phyloP scores from a whole-genome alignment of 768 basidiomycete genomes.

The Podaxis carcinomalis region DNA sequence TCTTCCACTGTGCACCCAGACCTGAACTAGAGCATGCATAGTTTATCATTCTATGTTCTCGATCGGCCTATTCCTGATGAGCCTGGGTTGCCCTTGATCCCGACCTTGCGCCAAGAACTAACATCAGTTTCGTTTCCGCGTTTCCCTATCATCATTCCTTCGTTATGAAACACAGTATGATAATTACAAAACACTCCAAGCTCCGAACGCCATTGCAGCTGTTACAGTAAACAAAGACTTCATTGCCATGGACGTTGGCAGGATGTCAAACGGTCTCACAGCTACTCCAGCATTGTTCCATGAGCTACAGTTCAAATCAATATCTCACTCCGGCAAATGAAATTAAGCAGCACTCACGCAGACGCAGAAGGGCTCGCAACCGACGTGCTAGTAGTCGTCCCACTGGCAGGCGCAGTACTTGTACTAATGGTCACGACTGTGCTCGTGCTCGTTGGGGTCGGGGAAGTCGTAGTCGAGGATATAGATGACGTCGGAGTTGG shows the following conservation, averaged over 20 bases:
- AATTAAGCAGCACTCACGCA: background rate
- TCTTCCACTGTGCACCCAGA: conserved; percentile 3
- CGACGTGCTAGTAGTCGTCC: background rate
- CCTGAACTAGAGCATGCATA: background rate
- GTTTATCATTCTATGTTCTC: background rate
- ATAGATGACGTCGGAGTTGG: background rate
- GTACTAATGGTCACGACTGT: background rate
- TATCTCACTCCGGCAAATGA: background rate
- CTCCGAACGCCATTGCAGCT: background rate
- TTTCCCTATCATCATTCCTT: background rate
- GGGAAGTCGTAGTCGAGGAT: too few species aligned
- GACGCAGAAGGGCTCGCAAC: background rate
- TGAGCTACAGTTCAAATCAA: background rate
- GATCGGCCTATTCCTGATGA: background rate
- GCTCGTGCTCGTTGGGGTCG: background rate
- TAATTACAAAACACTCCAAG: conserved; percentile 5
- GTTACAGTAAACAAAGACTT: background rate
- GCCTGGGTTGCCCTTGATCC: background rate
- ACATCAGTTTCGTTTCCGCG: conserved; percentile 1
- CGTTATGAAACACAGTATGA: background rate
- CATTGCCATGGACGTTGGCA: background rate
- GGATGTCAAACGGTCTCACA: background rate
- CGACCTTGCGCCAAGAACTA: background rate
- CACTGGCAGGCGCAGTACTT: background rate
- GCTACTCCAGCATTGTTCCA: background rate